Evolutionary conservation across 2,329 filamentous ascomycete species (phyloP).

Genomic region (Alternaria conjuncta): DNA sequence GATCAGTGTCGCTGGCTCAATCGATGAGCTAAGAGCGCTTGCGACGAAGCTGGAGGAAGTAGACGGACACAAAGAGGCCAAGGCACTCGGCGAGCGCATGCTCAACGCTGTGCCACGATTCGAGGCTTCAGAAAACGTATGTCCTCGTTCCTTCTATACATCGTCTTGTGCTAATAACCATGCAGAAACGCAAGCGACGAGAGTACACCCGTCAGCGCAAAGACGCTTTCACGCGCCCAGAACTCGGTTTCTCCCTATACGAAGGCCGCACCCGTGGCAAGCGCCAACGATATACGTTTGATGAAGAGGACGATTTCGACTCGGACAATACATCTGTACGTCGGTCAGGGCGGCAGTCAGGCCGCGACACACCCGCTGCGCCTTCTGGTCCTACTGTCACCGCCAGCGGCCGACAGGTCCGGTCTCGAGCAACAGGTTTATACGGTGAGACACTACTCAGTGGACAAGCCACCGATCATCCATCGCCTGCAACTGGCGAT

Average conservation of each 20-base stretch:
- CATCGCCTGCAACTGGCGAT: slow-evolving; percentile 53
- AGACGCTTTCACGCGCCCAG: slow-evolving; percentile 84
- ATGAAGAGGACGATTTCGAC: slow-evolving; percentile 83
- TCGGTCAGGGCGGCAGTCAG: slow-evolving; percentile 70
- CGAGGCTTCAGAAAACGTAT: slow-evolving; percentile 88
- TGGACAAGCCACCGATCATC: slow-evolving; percentile 54
- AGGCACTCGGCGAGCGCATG: slow-evolving; percentile 79
- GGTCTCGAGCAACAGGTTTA: slow-evolving; percentile 65
- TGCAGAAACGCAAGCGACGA: slow-evolving; percentile 85
- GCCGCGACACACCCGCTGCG: slow-evolving; percentile 75
- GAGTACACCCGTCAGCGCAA: slow-evolving; percentile 89
- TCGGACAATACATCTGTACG: slow-evolving; percentile 72
- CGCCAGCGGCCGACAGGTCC: slow-evolving; percentile 85
- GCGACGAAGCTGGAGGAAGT: slow-evolving; percentile 76
- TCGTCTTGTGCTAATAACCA: slow-evolving; percentile 18
- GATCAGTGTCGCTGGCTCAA: slow-evolving; percentile 90
- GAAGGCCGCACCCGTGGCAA: slow-evolving; percentile 96
- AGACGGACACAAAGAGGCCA: slow-evolving; percentile 83
- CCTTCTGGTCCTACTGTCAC: slow-evolving; percentile 71
- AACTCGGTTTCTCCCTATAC: slow-evolving; percentile 90
- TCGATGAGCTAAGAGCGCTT: slow-evolving; percentile 80
- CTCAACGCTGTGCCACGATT: slow-evolving; percentile 82
- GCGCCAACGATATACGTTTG: slow-evolving; percentile 94
- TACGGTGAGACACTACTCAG: slow-evolving; percentile 68
- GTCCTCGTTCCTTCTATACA: not conserved